Evolutionary conservation across 2,329 filamentous ascomycete species (phyloP).

Genomic region (Cryphonectria nitschkei): DNA sequence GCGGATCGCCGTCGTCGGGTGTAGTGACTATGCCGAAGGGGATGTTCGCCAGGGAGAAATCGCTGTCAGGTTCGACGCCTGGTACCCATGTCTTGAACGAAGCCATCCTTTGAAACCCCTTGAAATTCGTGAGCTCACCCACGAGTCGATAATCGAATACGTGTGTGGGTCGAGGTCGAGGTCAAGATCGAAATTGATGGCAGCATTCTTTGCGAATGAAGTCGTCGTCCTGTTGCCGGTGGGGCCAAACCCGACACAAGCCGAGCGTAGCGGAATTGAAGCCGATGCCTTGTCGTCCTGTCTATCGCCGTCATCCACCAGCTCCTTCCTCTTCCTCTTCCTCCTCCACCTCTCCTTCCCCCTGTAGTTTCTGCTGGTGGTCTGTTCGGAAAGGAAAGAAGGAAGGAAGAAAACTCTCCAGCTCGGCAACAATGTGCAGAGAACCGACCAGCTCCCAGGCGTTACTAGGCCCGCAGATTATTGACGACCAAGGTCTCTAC

Average conservation of each 20-base stretch:
- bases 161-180: not conserved
- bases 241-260: slow-evolving; percentile 12
- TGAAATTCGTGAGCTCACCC: not conserved
- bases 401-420: not conserved
- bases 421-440: not conserved
- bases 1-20: slow-evolving; percentile 43
- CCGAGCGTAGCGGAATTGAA: slow-evolving; percentile 19
- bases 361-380: not conserved
- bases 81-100: slow-evolving; percentile 35
- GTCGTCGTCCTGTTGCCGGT: not conserved
- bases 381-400: not conserved
- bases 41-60: slow-evolving; percentile 76
- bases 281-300: slow-evolving; percentile 20
- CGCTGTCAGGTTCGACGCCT: slow-evolving; percentile 49
- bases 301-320: not conserved
- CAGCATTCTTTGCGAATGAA: not conserved
- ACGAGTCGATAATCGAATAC: not conserved
- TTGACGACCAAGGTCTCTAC: not conserved
- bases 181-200: not conserved
- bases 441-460: not conserved
- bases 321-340: not conserved
- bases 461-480: not conserved
- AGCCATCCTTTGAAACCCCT: not conserved
- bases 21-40: slow-evolving; percentile 77
- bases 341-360: no score